Evolutionary conservation across 176 grass and related monocot species (phyloP), one percentile per base, ranked within the genome.

Genomic region (Bromus sterilis): DNA sequence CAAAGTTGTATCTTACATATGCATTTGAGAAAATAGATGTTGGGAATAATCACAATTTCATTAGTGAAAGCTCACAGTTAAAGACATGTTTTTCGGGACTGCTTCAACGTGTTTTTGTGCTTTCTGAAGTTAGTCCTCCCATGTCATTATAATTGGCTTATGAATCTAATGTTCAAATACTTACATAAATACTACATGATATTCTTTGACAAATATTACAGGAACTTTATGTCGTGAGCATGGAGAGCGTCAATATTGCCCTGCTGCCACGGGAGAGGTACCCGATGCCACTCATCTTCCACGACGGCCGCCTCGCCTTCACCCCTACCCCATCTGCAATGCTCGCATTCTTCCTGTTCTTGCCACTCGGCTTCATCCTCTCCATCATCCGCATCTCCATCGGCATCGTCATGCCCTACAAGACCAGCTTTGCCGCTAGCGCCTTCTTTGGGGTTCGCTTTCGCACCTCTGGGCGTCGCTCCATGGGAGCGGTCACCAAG

Each of bases 251-350:
- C 7, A 53, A 78, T 32, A 90, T 53, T 34, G 66, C 80, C 41
- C 61, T 53, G 70, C 78, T 94, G 32, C 81, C 90, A 4, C 86
- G 92, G 20, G 86, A 71, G 30, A 94, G 70, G 59, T 98, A 93
- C 86, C 95, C 95, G 23, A 98, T 91, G 85, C 95, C 90, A 18
- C 70, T 98, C 56, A 89, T 98, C 69, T 98, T 98, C 87, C 95
- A 98, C 71, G 95, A 98, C 81, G 92, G 95, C 13, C 89, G 92
- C 8, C 86, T 98, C 1, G 95, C 90, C 1, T 89, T 98, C 80
- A 78, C 94, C 21, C 92, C 95, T 1, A 91, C 78, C 3, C 78
- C 92, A 12, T 55, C 77, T 13, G 81, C 86, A 20, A 80, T 31
- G 34, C 78, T 94, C 9, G 75, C 92, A 10, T 83, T 94, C 63